Evolutionary conservation across 2,329 filamentous ascomycete genomes (phyloP), one percentile per base, ranked within the genome.

Genomic region (Aspergillus ochraceoroseus): DNA sequence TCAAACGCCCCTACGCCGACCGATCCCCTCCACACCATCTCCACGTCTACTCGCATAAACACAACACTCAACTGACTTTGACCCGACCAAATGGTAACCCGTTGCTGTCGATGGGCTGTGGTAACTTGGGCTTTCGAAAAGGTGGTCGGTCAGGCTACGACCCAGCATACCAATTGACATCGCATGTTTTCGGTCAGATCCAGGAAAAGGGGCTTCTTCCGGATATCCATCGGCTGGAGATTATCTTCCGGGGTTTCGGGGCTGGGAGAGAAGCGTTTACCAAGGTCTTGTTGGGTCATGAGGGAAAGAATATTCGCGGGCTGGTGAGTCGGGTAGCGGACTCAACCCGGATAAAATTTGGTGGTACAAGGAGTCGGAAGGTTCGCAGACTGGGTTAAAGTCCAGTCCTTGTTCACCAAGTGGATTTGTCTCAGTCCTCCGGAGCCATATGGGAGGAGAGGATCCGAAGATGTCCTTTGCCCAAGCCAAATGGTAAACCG

Each of bases 31-130:
- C 85, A 2, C 87, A 87, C 70, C 87, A 94, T 63, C 76, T 98
- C 49, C 87, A 95, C 70, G 74, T 98, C 63, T 90, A 80, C 68
- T 71, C 84, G 18, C 83, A 85, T 63, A 94, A 87, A 70, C 92
- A 95, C 77, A 98, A 98, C 71, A 92, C 87, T 13, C 87, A 96
- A 67, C 77, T 98, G 57, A 95, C 89, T 1, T 78, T 95, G 52
- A 87, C 88, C 14, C 82, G 83, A 57, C 89, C 92, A 18, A 82
- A 87, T 62, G 76, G 83, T 32, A 78, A 87, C 49, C 78, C 87
- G 18, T 77, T 96, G 50, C 73, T 98, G 49, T 87, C 83, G 8
- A 67, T 94, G 54, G 85, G 85, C 2, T 78, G 82, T 44, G 92
- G 92, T 33, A 88, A 95, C 58, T 79, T 98, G 44, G 90, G 90